A percentile compares a stretch with the other conserved stretches of the same genome.
phyloP scores from a whole-genome alignment of 257 asterid species.

The Henckelia pumila region DNA sequence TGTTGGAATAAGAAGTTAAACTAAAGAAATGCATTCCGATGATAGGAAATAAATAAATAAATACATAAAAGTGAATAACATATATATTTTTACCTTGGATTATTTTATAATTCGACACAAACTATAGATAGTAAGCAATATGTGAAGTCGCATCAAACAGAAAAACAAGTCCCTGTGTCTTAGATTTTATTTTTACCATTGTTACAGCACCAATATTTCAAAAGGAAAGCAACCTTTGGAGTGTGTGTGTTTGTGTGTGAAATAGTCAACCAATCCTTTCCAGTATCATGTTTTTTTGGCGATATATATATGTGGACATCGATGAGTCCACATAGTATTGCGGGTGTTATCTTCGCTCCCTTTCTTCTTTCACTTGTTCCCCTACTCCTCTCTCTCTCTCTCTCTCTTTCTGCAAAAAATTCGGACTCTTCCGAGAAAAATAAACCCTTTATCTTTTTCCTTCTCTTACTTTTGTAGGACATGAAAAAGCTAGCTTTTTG shows the following conservation, averaged over 20 bases:
- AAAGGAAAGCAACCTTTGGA: background rate
- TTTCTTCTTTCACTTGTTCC: background rate
- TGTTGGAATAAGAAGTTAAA: too few relatives aligned
- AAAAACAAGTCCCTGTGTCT: too few relatives aligned
- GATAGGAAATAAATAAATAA: too few relatives aligned
- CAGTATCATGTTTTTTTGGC: conserved; percentile 25
- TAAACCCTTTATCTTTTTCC: conserved; percentile 3
- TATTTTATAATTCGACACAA: too few relatives aligned
- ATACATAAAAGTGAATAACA: too few relatives aligned
- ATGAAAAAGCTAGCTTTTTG: conserved; percentile 32
- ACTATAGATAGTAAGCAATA: too few relatives aligned
- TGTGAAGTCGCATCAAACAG: too few relatives aligned
- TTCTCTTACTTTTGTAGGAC: conserved; percentile 33
- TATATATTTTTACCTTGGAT: too few relatives aligned
- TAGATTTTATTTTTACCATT: too few relatives aligned
- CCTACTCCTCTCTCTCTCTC: background rate
- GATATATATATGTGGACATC: conserved; percentile 45
- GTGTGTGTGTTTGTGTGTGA: conserved; percentile 19
- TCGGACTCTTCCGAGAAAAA: background rate
- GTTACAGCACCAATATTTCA: background rate
- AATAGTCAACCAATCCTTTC: conserved; percentile 47
- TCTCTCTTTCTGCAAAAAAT: conserved; percentile 3
- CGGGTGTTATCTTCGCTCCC: conserved; percentile 34
- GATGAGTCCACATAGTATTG: conserved; percentile 43
- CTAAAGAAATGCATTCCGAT: too few relatives aligned